phyloP scores from a whole-genome alignment of 768 basidiomycete genomes.

The Vararia minispora region DNA sequence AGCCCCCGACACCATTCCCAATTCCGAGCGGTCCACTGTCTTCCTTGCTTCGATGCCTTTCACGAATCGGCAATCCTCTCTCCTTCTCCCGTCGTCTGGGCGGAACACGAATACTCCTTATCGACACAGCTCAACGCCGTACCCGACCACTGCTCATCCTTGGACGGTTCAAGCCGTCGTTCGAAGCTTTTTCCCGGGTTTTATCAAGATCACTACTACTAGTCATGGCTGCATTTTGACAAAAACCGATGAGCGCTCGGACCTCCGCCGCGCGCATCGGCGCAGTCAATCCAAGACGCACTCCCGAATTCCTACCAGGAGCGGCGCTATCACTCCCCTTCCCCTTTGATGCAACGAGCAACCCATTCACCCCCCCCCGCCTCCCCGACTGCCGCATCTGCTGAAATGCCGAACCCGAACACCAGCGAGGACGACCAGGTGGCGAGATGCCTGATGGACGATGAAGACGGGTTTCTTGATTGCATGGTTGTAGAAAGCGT shows the following conservation, averaged over 20 bases:
- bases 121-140: neutral
- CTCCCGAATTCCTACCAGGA: constrained; percentile 34
- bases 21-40: neutral
- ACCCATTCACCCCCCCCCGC: neutral
- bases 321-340: constrained; percentile 40
- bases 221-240: too few relatives aligned
- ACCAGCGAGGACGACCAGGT: constrained; percentile 3
- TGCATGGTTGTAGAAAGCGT: too few relatives aligned
- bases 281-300: constrained; percentile 17
- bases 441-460: too few relatives aligned
- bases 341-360: constrained; percentile 29
- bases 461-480: too few relatives aligned
- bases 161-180: too few relatives aligned
- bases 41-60: neutral
- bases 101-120: neutral
- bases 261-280: constrained; percentile 15
- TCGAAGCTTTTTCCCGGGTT: neutral
- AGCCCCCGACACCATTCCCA: too few relatives aligned
- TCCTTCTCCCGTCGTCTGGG: neutral
- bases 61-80: constrained; percentile 2
- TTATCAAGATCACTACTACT: constrained; percentile 15
- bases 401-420: neutral
- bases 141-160: too few relatives aligned
- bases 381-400: neutral
- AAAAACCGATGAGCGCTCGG: too few relatives aligned